These are phyloP conservation scores for Ricinus communis DNA, from an alignment of 345 rosid species.

Conservation along the genomic window DNA sequence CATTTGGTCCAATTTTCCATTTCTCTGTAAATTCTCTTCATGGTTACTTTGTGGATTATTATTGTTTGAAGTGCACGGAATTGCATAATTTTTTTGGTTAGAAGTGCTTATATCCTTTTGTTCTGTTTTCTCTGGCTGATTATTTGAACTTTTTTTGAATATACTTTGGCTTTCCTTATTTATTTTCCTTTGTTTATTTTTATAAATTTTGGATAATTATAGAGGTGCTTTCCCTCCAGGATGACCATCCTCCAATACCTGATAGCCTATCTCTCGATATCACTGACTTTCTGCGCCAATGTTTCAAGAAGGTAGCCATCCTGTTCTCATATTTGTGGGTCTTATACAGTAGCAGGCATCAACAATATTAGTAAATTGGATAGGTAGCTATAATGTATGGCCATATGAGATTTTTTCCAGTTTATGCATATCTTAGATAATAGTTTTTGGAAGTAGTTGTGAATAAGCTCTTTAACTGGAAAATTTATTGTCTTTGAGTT, in stretches of 20 bases:
- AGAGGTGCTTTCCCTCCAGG: constrained; percentile 43
- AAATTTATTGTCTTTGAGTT: too few species aligned
- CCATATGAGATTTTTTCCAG: too few species aligned
- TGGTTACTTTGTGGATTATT: constrained; percentile 10
- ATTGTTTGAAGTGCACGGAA: neutral
- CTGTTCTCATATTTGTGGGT: neutral
- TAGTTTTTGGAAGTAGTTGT: neutral
- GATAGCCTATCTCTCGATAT: constrained; percentile 94
- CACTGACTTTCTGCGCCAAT: constrained; percentile 89
- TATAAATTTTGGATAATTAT: neutral
- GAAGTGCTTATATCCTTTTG: neutral
- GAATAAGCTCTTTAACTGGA: too few species aligned
- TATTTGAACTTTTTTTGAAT: neutral
- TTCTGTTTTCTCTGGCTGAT: neutral
- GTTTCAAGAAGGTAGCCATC: constrained; percentile 86
- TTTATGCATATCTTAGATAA: neutral
- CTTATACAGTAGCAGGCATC: neutral
- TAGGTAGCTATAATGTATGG: neutral
- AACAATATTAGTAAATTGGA: neutral
- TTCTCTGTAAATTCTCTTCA: neutral
- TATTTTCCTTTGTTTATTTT: neutral
- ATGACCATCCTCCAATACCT: constrained; percentile 94
- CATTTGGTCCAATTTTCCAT: constrained; percentile 5
- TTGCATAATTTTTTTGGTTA: neutral
- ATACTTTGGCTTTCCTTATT: too few species aligned